Percentiles rank a stretch among this genome's conserved stretches.
Conservation (phyloP, 345 rosid genomes). For the Ceriops decandra region DNA sequence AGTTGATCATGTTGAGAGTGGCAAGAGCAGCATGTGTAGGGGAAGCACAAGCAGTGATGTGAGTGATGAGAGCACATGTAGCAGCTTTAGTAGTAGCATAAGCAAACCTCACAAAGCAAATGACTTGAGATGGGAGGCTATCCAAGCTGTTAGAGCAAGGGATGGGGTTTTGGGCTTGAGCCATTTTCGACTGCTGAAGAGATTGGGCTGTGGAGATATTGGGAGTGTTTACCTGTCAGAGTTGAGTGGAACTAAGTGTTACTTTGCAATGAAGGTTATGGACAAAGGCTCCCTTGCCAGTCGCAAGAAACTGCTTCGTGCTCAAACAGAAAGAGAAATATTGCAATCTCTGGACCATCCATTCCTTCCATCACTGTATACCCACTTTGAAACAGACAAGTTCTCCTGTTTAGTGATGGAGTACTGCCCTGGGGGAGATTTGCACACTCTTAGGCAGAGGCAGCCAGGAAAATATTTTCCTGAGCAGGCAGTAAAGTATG, state of each 20-base stretch:
- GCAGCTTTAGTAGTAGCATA: constrained; percentile 81
- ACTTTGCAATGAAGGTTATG: constrained; percentile 94
- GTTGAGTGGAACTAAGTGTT: constrained; percentile 80
- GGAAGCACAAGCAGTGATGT: constrained; percentile 89
- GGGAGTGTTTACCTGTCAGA: constrained; percentile 91
- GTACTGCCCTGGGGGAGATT: constrained; percentile 88
- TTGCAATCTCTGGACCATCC: constrained; percentile 86
- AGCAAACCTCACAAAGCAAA: constrained; percentile 88
- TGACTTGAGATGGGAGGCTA: constrained; percentile 92
- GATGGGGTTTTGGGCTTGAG: constrained; percentile 73
- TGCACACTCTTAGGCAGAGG: constrained; percentile 89
- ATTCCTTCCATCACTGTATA: constrained; percentile 82
- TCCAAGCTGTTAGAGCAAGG: constrained; percentile 63
- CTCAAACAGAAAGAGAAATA: constrained; percentile 95
- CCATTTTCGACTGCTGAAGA: constrained; percentile 78
- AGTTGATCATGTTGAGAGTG: constrained; percentile 71
- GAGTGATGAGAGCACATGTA: constrained; percentile 88
- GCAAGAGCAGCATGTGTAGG: constrained; percentile 83
- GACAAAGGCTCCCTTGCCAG: constrained; percentile 83
- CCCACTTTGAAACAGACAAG: constrained; percentile 88
- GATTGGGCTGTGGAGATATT: constrained; percentile 90
- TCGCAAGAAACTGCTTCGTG: constrained; percentile 90
- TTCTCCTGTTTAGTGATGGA: constrained; percentile 94
- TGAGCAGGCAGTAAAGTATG: constrained; percentile 91
- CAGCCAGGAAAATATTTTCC: constrained; percentile 86